Evolutionary conservation across 2,329 filamentous ascomycete species (phyloP), one percentile per base, ranked within the genome.

Genomic region (Dactylellina parvicollis): DNA sequence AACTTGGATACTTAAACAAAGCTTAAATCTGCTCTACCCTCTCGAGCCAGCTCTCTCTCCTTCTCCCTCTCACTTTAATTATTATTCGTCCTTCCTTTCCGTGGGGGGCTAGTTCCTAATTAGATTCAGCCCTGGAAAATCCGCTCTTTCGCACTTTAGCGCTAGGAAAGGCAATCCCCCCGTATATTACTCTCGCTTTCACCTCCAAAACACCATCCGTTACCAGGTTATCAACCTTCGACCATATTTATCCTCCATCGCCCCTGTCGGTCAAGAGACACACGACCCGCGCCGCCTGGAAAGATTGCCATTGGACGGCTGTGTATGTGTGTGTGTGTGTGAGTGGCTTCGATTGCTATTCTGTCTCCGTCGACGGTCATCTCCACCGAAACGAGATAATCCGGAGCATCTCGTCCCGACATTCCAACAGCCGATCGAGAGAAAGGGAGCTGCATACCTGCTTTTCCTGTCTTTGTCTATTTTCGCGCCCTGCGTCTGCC

Each of bases 141-240:
- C 20, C 30, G 14, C 62, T 66, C 62, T 57, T 66, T 66, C 46
- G 62, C 49, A 34, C 49, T 66, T 54, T 64, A 46, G 42, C 42
- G 42, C 42, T 20, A 22, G 4, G 3, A 4, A 4, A 16, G 8
- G 38, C 4, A 60, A 18, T n/a, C n/a, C n/a, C 47, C 60, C 32
- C 36, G 61, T 52, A 67, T 67, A 59, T 59, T 52, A 59, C 61
- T 66, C 62, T 67, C 62, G 62, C 50, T 66, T 59, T 57, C 50
- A 57, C 28, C 50, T 49, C 30, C 24, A 24, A 42, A 5, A 12
- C 30, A 32, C 12, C n/a, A n/a, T n/a, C n/a, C 30, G 30, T 50
- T 40, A 64, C 59, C 59, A 46, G 59, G 59, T 64, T 64, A 40
- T 24, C 46, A 36, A 18, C 12, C 46, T 30, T 30, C 24, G 28